Conservation (phyloP, 345 rosid species). For the Syzygium grande region DNA sequence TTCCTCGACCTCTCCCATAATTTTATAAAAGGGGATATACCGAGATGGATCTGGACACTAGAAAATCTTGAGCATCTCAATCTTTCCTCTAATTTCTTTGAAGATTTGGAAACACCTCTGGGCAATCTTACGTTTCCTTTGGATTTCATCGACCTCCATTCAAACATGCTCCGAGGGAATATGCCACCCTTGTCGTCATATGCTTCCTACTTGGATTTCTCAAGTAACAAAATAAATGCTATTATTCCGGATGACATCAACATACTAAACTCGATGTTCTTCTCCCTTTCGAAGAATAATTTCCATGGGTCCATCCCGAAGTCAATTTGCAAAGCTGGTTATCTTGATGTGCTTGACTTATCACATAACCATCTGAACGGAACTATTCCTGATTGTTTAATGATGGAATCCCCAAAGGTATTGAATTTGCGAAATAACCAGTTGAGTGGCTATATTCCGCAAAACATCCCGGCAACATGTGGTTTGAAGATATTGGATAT, state of each 20-base stretch:
- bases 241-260: background rate
- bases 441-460: background rate
- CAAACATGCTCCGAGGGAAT: background rate
- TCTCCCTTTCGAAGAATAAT: conserved; percentile 1
- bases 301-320: background rate
- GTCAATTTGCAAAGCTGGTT: background rate
- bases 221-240: background rate
- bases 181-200: background rate
- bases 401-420: background rate
- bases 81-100: conserved; percentile 14
- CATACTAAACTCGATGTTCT: background rate
- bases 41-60: conserved; percentile 30
- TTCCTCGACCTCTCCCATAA: conserved; percentile 40
- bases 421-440: conserved; percentile 5
- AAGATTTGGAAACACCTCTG: conserved; percentile 3
- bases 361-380: background rate
- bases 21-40: conserved; percentile 29
- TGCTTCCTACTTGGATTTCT: background rate
- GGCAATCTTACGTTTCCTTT: background rate
- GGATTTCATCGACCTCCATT: conserved; percentile 2
- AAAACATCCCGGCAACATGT: conserved; percentile 4
- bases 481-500: conserved; percentile 18
- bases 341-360: conserved; percentile 3
- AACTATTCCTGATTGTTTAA: background rate
- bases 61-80: conserved; percentile 7